These are phyloP conservation scores for Leptographium lundbergii DNA, from an alignment of 2,329 filamentous ascomycete species.

Conservation along the genomic window DNA sequence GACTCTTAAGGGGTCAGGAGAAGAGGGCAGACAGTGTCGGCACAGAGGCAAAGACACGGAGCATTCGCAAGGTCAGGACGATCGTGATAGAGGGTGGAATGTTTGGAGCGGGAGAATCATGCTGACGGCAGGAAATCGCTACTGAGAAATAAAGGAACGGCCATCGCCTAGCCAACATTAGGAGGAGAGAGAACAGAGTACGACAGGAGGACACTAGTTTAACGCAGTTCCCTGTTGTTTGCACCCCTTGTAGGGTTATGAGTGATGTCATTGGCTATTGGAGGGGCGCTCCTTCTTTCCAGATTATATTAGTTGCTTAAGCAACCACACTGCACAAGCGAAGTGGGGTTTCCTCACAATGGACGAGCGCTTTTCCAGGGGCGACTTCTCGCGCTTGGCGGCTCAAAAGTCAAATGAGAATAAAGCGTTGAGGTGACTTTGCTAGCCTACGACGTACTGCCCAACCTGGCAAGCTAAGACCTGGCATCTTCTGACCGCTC, in stretches of 20 bases:
- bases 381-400: background rate
- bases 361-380: background rate
- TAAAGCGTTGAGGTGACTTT: background rate
- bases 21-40: background rate
- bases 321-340: background rate
- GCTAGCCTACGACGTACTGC: background rate
- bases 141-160: background rate
- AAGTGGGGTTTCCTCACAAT: background rate
- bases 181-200: background rate
- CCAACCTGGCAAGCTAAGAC: no score
- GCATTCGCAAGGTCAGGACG: background rate
- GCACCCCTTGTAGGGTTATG: background rate
- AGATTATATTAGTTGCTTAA: background rate
- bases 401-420: background rate
- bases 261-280: background rate
- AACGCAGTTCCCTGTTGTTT: background rate
- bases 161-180: background rate
- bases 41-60: background rate
- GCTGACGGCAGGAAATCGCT: background rate
- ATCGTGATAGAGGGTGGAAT: background rate
- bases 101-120: background rate
- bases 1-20: no score
- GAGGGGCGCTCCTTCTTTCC: background rate
- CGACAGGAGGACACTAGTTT: background rate
- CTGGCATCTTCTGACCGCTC: no score